Evolutionary conservation across 306 rosid genomes (phyloP).

Genomic region (Rosa persica): DNA sequence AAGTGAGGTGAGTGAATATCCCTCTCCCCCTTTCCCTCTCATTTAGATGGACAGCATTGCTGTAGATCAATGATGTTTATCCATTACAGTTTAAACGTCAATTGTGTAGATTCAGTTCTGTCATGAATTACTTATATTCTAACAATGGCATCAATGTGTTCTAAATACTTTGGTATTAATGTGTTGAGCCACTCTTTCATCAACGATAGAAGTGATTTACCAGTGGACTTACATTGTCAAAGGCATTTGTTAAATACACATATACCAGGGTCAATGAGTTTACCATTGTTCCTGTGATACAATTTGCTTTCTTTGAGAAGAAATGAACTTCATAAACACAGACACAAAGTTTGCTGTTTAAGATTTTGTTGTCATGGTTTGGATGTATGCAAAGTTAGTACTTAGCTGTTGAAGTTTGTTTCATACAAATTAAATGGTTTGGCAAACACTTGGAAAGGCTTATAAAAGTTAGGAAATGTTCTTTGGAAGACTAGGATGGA

Average conservation of each 20-base stretch:
- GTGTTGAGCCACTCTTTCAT: background rate
- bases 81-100: background rate
- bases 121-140: background rate
- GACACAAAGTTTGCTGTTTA: background rate
- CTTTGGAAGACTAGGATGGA: background rate
- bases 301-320: background rate
- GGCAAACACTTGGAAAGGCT: background rate
- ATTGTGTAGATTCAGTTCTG: background rate
- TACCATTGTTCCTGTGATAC: background rate
- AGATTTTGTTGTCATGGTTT: background rate
- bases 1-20: slow-evolving; percentile 68
- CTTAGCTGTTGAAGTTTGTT: background rate
- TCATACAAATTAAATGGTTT: background rate
- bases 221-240: background rate
- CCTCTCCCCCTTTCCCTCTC: background rate
- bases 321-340: background rate
- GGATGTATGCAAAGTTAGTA: background rate
- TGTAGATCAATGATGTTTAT: background rate
- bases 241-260: background rate
- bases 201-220: background rate
- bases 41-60: background rate
- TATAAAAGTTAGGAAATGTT: background rate
- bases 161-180: background rate
- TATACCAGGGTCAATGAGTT: background rate
- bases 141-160: background rate